Evolutionary conservation across 805 yeast species (phyloP).

Genomic region (Candida suzukii): DNA sequence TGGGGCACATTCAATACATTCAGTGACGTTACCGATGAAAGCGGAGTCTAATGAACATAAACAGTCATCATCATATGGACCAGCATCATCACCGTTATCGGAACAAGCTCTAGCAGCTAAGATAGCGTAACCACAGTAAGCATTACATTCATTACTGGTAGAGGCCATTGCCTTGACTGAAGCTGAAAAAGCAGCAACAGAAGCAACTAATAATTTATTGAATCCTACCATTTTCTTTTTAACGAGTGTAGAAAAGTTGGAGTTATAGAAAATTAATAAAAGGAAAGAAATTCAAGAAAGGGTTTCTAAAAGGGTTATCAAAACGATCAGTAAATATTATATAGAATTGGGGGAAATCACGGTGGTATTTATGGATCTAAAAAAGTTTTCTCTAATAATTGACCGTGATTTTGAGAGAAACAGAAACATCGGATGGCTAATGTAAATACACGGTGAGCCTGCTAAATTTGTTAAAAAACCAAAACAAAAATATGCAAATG

Average conservation of each 20-base stretch:
- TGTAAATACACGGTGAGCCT: too few relatives aligned
- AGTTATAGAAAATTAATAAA: neutral
- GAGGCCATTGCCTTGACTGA: neutral
- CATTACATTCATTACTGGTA: conserved; percentile 19
- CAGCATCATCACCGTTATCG: conserved; percentile 10
- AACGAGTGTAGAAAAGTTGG: conserved; percentile 1
- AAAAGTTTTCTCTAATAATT: too few relatives aligned
- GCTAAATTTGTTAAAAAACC: too few relatives aligned
- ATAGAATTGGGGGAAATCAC: too few relatives aligned
- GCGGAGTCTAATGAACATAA: conserved; percentile 22
- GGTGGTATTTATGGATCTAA: neutral
- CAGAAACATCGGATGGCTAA: too few relatives aligned
- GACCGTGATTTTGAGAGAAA: too few relatives aligned
- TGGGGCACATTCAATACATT: conserved; percentile 24
- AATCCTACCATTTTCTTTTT: neutral
- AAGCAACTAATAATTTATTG: neutral
- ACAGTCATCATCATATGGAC: conserved; percentile 25
- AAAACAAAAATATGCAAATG: too few relatives aligned
- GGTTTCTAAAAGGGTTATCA: neutral
- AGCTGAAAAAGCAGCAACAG: neutral
- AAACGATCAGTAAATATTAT: neutral
- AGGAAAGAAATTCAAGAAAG: neutral
- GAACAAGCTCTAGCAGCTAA: conserved; percentile 22
- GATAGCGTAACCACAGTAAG: conserved; percentile 25
- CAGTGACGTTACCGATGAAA: conserved; percentile 21